phyloP scores from a whole-genome alignment of 495 filamentous ascomycete species.

The Cryomyces minteri region DNA sequence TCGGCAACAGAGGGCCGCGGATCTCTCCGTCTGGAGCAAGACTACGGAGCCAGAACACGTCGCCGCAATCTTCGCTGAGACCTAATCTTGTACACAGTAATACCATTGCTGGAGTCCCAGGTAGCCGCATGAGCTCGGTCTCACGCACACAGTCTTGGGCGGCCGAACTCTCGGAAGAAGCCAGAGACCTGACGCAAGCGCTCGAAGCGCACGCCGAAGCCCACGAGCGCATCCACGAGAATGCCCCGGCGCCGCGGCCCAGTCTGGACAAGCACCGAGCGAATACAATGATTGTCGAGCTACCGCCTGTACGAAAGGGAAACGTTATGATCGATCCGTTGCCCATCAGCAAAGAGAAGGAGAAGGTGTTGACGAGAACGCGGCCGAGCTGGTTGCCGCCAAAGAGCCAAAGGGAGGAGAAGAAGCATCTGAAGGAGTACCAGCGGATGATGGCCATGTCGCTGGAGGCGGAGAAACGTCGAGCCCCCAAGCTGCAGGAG shows the following conservation, averaged over 20 bases:
- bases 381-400: slow-evolving; percentile 91
- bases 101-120: not conserved
- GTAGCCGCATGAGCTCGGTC: not conserved
- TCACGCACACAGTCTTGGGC: slow-evolving; percentile 63
- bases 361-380: slow-evolving; percentile 76
- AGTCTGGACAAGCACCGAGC: slow-evolving; percentile 17
- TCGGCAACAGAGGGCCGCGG: slow-evolving; percentile 1
- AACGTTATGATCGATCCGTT: slow-evolving; percentile 95
- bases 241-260: slow-evolving; percentile 24
- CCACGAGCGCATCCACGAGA: not conserved
- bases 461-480: slow-evolving; percentile 42
- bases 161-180: slow-evolving; percentile 68
- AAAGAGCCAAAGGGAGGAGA: slow-evolving; percentile 85
- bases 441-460: slow-evolving; percentile 81
- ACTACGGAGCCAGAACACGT: not conserved
- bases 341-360: slow-evolving; percentile 92
- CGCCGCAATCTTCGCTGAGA: not conserved
- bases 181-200: slow-evolving; percentile 73
- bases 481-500: slow-evolving; percentile 28
- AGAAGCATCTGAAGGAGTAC: slow-evolving; percentile 77
- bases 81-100: slow-evolving; percentile 5
- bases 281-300: slow-evolving; percentile 36
- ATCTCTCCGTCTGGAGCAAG: not conserved
- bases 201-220: slow-evolving; percentile 58
- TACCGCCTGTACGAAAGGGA: slow-evolving; percentile 69